Evolutionary conservation across 768 basidiomycete species (phyloP).

Genomic region (Naematelia aurantialba): DNA sequence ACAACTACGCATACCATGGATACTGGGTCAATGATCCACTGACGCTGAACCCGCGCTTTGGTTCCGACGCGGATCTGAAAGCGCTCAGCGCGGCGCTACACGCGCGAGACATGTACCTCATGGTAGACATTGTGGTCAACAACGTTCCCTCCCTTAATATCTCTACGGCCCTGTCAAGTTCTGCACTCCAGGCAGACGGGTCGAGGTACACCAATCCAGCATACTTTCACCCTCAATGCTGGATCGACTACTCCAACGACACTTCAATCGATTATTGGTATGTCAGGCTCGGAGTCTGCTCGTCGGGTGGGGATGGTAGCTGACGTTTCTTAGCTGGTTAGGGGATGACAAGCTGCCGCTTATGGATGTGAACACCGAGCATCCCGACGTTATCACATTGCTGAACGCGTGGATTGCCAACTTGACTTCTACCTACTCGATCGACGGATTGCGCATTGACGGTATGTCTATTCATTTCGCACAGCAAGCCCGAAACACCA

Average conservation of each 20-base stretch:
- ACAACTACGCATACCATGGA: constrained; percentile 80
- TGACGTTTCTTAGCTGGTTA: constrained; percentile 65
- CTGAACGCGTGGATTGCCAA: constrained; percentile 67
- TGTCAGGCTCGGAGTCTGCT: constrained; percentile 2
- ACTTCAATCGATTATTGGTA: constrained; percentile 44
- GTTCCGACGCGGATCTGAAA: constrained; percentile 69
- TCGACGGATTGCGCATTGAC: constrained; percentile 85
- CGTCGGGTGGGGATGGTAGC: background rate
- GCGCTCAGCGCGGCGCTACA: constrained; percentile 66
- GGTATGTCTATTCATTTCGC: constrained; percentile 14
- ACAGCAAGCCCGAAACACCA: background rate
- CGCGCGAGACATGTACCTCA: constrained; percentile 72
- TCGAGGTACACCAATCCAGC: constrained; percentile 47
- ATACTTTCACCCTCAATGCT: constrained; percentile 73
- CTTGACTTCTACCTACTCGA: constrained; percentile 65
- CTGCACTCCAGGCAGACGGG: constrained; percentile 23
- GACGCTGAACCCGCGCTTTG: constrained; percentile 67
- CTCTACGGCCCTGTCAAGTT: constrained; percentile 49
- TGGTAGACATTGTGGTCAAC: constrained; percentile 82
- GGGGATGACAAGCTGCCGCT: constrained; percentile 71
- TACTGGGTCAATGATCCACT: constrained; percentile 56
- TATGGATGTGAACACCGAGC: constrained; percentile 73
- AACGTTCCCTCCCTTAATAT: constrained; percentile 63
- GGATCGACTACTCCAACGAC: constrained; percentile 63
- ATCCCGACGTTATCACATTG: constrained; percentile 60